Conservation (phyloP, 1,284 basidiomycete genomes). For the Apiotrichum veenhuisii region DNA sequence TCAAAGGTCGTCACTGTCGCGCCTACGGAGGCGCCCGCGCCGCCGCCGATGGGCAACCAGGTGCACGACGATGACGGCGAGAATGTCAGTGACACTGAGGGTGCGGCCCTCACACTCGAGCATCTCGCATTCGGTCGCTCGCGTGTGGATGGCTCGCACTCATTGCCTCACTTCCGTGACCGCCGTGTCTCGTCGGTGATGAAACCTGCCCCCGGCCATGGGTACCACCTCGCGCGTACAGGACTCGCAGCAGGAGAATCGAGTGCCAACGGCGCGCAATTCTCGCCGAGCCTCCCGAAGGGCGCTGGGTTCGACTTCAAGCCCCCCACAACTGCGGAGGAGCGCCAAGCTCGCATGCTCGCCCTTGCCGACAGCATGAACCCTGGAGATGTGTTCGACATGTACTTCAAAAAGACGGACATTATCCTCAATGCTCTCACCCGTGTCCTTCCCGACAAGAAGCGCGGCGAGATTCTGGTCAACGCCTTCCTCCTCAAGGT, state of each 20-base stretch:
- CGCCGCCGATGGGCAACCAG: constrained; percentile 9
- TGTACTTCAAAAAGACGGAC: constrained; percentile 45
- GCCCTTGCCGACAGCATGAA: constrained; percentile 42
- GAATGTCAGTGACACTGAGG: constrained; percentile 48
- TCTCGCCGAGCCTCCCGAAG: background rate
- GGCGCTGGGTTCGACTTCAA: background rate
- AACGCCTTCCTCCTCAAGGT: constrained; percentile 45
- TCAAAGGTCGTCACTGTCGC: constrained; percentile 5
- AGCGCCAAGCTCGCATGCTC: constrained; percentile 31
- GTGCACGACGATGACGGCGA: constrained; percentile 18
- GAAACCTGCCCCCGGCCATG: constrained; percentile 33
- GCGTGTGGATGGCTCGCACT: constrained; percentile 37
- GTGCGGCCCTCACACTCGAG: constrained; percentile 49
- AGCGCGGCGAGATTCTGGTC: constrained; percentile 46
- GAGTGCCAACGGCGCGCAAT: background rate
- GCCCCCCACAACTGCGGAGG: constrained; percentile 20
- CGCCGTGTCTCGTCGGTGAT: constrained; percentile 24
- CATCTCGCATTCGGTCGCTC: constrained; percentile 49
- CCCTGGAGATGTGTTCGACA: constrained; percentile 43
- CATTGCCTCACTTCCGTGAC: constrained; percentile 37
- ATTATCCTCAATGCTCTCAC: constrained; percentile 44
- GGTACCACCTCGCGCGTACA: constrained; percentile 37
- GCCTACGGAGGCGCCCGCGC: background rate
- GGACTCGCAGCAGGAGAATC: constrained; percentile 10
- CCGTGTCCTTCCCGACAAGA: constrained; percentile 40